A percentile compares a stretch with the other conserved stretches of the same genome.
These are phyloP conservation scores for Didymella pomorum DNA, from an alignment of 2,329 filamentous ascomycete species.

Conservation along the genomic window DNA sequence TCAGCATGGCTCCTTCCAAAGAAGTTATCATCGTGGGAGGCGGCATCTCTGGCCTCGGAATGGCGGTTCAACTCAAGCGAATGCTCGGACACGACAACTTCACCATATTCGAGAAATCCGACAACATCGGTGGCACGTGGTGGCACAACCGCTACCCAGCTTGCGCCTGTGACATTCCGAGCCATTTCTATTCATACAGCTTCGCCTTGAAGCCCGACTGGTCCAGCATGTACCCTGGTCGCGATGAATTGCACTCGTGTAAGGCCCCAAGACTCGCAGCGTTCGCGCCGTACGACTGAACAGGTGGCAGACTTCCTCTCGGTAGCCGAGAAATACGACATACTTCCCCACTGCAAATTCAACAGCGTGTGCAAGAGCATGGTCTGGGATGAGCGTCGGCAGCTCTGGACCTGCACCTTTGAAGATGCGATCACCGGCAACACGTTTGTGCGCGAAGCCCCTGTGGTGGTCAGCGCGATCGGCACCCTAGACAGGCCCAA, in stretches of 20 bases:
- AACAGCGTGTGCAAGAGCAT: neutral
- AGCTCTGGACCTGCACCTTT: constrained; percentile 1
- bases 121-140: constrained; percentile 1
- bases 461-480: neutral
- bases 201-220: neutral
- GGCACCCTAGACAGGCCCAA: constrained; percentile 2
- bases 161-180: neutral
- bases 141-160: constrained; percentile 1
- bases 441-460: neutral
- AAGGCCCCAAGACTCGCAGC: too few species aligned
- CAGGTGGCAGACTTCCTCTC: constrained; percentile 1
- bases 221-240: constrained; percentile 4
- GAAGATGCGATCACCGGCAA: neutral
- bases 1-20: neutral
- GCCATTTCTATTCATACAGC: neutral
- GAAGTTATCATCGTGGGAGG: neutral
- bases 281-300: too few species aligned
- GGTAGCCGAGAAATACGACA: neutral
- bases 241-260: neutral
- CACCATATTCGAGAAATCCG: neutral
- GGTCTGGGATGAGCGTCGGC: neutral
- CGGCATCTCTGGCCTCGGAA: neutral
- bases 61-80: neutral
- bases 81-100: neutral
- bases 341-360: neutral